Evolutionary conservation across 176 grass and related monocot genomes (phyloP).

Genomic region (Oryza glaberrima): DNA sequence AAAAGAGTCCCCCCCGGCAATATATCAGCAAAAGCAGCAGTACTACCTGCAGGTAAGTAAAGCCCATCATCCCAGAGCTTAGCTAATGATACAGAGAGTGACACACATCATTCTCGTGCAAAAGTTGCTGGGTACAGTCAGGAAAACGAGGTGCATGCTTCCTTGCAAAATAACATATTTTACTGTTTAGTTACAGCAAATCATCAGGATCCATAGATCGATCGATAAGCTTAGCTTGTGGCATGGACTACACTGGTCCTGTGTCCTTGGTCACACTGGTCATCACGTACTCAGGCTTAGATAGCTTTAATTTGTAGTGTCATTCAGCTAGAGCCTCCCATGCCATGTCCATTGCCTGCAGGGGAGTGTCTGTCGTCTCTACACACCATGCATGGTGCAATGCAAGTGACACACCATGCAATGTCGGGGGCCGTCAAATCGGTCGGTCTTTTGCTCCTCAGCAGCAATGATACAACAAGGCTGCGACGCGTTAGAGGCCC

Average conservation of each 20-base stretch:
- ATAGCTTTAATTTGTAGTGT: slow-evolving; percentile 3
- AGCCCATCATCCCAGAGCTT: slow-evolving; percentile 38
- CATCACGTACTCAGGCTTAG: neutral
- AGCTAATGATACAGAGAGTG: slow-evolving; percentile 26
- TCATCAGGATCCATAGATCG: slow-evolving; percentile 16
- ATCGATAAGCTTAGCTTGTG: neutral
- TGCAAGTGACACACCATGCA: slow-evolving; percentile 35
- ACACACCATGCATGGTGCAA: neutral
- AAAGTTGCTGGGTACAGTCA: slow-evolving; percentile 38
- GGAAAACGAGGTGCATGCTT: slow-evolving; percentile 48
- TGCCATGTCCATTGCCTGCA: slow-evolving; percentile 14
- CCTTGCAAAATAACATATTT: slow-evolving; percentile 20
- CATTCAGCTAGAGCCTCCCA: neutral
- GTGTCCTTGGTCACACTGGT: neutral
- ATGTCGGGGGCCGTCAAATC: slow-evolving; percentile 53
- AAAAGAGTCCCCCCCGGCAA: slow-evolving; percentile 21
- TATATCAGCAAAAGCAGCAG: slow-evolving; percentile 1
- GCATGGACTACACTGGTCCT: slow-evolving; percentile 17
- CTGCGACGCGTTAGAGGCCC: neutral
- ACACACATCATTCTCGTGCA: slow-evolving; percentile 28
- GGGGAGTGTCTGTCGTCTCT: slow-evolving; percentile 27
- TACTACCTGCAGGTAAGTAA: slow-evolving; percentile 12
- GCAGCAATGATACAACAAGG: slow-evolving; percentile 38
- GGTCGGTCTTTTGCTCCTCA: slow-evolving; percentile 47
- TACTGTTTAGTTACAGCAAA: neutral